Percentiles rank a stretch among this genome's conserved stretches.
phyloP scores from a whole-genome alignment of 805 yeast species.

The Ogataea methylovora region DNA sequence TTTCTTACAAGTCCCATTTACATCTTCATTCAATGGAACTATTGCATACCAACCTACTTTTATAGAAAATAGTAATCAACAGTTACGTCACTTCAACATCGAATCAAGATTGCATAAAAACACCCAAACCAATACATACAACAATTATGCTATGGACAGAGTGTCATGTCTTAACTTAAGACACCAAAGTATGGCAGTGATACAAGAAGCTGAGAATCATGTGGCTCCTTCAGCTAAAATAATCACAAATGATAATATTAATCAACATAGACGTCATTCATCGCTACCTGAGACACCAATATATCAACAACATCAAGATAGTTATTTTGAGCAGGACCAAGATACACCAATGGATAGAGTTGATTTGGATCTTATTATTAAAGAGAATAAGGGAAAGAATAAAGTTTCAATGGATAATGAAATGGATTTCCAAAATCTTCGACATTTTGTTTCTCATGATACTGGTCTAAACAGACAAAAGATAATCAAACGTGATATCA shows the following conservation, averaged over 20 bases:
- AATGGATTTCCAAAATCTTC: constrained; percentile 11
- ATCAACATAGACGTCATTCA: constrained; percentile 14
- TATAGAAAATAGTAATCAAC: too few relatives aligned
- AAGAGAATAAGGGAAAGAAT: neutral
- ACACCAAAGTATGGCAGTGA: too few relatives aligned
- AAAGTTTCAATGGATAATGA: neutral
- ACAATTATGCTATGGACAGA: too few relatives aligned
- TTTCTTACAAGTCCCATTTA: constrained; percentile 13
- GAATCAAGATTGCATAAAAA: too few relatives aligned
- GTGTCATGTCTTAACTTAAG: too few relatives aligned
- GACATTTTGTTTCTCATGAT: constrained; percentile 25
- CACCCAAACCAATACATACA: too few relatives aligned
- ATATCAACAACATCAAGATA: neutral
- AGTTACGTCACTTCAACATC: too few relatives aligned
- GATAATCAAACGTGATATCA: neutral
- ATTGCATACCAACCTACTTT: too few relatives aligned
- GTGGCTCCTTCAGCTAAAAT: too few relatives aligned
- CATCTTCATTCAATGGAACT: neutral
- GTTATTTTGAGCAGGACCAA: neutral
- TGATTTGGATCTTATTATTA: constrained; percentile 1
- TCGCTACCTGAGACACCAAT: constrained; percentile 18
- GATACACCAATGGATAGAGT: constrained; percentile 6
- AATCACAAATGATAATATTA: too few relatives aligned
- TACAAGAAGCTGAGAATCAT: too few relatives aligned
- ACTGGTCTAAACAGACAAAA: constrained; percentile 14